A percentile compares a stretch with the other conserved stretches of the same genome.
phyloP scores from a whole-genome alignment of 2,329 filamentous ascomycete genomes.

The Arthrobotrys conoides region DNA sequence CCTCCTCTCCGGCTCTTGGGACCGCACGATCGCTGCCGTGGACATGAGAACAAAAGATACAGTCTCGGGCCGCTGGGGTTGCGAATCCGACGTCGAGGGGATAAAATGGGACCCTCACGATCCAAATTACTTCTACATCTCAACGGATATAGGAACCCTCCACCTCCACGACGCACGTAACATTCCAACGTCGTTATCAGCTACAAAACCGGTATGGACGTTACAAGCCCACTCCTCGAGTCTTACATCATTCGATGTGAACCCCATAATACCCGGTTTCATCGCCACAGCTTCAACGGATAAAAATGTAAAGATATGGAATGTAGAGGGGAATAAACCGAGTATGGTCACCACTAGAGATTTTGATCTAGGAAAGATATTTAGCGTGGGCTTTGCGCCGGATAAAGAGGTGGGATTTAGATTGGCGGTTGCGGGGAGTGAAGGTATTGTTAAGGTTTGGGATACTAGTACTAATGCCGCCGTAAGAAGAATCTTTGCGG shows the following conservation, averaged over 20 bases:
- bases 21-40: slow-evolving; percentile 91
- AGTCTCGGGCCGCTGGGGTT: slow-evolving; percentile 82
- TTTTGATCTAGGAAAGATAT: slow-evolving; percentile 93
- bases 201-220: slow-evolving; percentile 90
- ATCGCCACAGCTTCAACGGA: slow-evolving; percentile 94
- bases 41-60: slow-evolving; percentile 95
- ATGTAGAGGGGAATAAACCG: slow-evolving; percentile 79
- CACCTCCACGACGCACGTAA: slow-evolving; percentile 92
- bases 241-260: slow-evolving; percentile 92
- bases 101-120: slow-evolving; percentile 95
- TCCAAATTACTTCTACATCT: slow-evolving; percentile 92
- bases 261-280: slow-evolving; percentile 89
- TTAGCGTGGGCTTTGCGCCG: slow-evolving; percentile 89
- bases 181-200: slow-evolving; percentile 75
- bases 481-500: slow-evolving; percentile 86
- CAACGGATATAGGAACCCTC: slow-evolving; percentile 90
- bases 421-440: slow-evolving; percentile 92
- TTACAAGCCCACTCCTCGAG: slow-evolving; percentile 87
- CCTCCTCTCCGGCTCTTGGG: slow-evolving; percentile 92
- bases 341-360: slow-evolving; percentile 93
- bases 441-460: slow-evolving; percentile 93
- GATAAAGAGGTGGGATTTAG: slow-evolving; percentile 92
- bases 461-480: slow-evolving; percentile 94
- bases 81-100: slow-evolving; percentile 94
- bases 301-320: slow-evolving; percentile 97